These are phyloP conservation scores for Acorus gramineus DNA, from an alignment of 106 monocot genomes.

Conservation along the genomic window DNA sequence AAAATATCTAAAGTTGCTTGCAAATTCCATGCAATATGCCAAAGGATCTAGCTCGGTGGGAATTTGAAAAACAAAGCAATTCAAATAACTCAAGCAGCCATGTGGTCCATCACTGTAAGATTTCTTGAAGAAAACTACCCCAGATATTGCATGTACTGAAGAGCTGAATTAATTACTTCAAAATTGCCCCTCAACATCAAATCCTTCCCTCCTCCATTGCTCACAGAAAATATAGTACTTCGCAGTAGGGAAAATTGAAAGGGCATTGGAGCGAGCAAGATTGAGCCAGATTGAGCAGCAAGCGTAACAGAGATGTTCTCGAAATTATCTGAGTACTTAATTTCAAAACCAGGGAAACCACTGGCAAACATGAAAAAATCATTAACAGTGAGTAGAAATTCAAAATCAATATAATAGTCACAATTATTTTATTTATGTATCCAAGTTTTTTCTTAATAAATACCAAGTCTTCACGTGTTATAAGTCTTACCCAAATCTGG, in stretches of 20 bases:
- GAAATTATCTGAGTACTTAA: conserved; percentile 50
- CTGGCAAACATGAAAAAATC: conserved; percentile 25
- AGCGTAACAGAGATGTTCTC: conserved; percentile 71
- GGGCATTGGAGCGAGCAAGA: conserved; percentile 63
- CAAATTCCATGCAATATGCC: too few species aligned
- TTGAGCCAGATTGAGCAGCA: conserved; percentile 49
- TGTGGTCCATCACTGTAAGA: too few species aligned
- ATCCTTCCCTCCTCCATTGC: conserved; percentile 41
- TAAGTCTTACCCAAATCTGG: conserved; percentile 62
- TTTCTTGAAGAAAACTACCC: conserved; percentile 34
- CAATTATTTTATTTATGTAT: not conserved
- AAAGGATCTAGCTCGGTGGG: not conserved
- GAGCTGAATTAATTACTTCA: conserved; percentile 52
- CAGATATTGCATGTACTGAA: conserved; percentile 66
- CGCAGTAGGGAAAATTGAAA: conserved; percentile 34
- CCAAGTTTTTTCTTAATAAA: too few species aligned
- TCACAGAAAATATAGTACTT: conserved; percentile 28
- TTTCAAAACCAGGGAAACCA: conserved; percentile 64
- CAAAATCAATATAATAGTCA: too few species aligned
- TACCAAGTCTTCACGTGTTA: too few species aligned
- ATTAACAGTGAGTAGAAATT: too few species aligned
- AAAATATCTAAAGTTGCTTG: too few species aligned
- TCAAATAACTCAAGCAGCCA: not conserved
- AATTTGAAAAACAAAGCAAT: not conserved
- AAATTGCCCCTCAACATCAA: conserved; percentile 45